Conservation (phyloP, 495 filamentous ascomycete genomes). For the Lasiosphaeria miniovina region DNA sequence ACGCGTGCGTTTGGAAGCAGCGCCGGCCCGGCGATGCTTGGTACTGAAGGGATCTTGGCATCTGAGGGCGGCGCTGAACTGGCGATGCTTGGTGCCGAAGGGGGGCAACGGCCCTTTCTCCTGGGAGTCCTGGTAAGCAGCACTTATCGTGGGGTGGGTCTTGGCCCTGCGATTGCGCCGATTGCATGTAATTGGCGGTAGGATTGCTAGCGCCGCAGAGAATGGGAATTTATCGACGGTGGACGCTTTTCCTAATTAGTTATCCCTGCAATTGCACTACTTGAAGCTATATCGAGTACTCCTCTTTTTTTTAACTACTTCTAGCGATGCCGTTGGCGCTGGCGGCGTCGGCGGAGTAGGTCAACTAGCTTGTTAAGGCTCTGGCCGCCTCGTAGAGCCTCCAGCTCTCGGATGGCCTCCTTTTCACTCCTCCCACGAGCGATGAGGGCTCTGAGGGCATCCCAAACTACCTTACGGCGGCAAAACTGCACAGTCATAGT, state of each 20-base stretch:
- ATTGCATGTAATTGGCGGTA: constrained; percentile 1
- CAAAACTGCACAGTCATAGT: constrained; percentile 7
- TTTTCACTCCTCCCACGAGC: constrained; percentile 4
- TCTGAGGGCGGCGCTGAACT: too few relatives aligned
- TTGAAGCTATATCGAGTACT: background rate
- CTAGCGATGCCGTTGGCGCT: constrained; percentile 1
- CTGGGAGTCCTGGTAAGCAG: background rate
- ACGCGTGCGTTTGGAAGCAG: too few relatives aligned
- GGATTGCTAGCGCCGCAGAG: constrained; percentile 4
- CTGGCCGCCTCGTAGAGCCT: constrained; percentile 6
- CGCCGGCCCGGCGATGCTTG: background rate
- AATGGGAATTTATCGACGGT: constrained; percentile 5
- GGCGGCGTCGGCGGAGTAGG: constrained; percentile 1
- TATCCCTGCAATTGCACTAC: constrained; percentile 2
- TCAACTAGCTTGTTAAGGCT: constrained; percentile 7
- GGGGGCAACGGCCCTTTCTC: too few relatives aligned
- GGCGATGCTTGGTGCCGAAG: too few relatives aligned
- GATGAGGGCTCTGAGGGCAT: constrained; percentile 6
- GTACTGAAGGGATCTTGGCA: background rate
- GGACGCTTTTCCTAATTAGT: constrained; percentile 7
- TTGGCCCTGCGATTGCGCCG: constrained; percentile 4
- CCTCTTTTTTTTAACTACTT: background rate
- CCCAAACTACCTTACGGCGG: constrained; percentile 7
- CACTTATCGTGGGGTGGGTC: constrained; percentile 1
- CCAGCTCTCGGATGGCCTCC: constrained; percentile 6